Evolutionary conservation across 78 protist species (phyloP).

Genomic region (slime mould (Dictyostelium discoideum)): dicty_2.7 NC_007088.5:7254501-7255000

Average conservation of each 20-base stretch:
- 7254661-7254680: background rate
- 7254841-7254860: background rate
- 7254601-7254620: background rate
- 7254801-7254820: background rate
- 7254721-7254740: background rate
- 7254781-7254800: conserved; percentile 4
- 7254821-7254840: background rate
- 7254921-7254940: background rate
- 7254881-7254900: background rate
- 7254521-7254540: background rate
- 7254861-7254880: background rate
- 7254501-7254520: background rate
- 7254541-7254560: background rate
- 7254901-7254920: background rate
- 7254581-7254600: background rate
- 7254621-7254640: background rate
- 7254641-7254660: background rate
- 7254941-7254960: conserved; percentile 3
- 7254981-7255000: conserved; percentile 16
- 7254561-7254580: conserved; percentile 10
- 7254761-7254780: background rate
- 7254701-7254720: background rate
- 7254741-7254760: background rate
- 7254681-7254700: background rate
- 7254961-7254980: background rate